These are phyloP conservation scores for Hypomontagnella monticulosa DNA, from an alignment of 495 filamentous ascomycete genomes.

Conservation along the genomic window DNA sequence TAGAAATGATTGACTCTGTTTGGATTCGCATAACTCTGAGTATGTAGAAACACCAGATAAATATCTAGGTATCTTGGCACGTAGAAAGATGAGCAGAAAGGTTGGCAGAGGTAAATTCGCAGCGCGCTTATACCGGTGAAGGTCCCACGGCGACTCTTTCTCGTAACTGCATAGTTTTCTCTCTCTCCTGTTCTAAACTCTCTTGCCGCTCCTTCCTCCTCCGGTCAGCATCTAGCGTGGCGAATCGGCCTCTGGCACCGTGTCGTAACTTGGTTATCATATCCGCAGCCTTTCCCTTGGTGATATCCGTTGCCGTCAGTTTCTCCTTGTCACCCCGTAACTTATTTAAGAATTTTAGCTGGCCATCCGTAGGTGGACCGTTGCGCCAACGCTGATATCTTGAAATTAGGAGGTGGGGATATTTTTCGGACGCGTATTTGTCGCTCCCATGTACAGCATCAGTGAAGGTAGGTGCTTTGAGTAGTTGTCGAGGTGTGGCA, in stretches of 20 bases:
- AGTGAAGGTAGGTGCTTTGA: constrained; percentile 66
- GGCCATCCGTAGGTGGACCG: constrained; percentile 69
- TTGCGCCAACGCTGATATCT: constrained; percentile 73
- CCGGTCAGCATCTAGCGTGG: constrained; percentile 59
- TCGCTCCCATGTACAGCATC: constrained; percentile 85
- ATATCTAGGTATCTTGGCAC: too few relatives aligned
- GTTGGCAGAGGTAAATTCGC: too few relatives aligned
- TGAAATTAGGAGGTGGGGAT: constrained; percentile 66
- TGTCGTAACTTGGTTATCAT: constrained; percentile 93
- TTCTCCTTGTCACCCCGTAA: constrained; percentile 63
- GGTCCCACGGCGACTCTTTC: constrained; percentile 76
- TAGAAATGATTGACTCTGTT: background rate
- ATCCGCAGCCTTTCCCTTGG: constrained; percentile 84
- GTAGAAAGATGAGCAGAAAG: too few relatives aligned
- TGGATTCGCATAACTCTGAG: constrained; percentile 11
- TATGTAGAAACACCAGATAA: too few relatives aligned
- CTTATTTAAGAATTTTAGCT: constrained; percentile 78
- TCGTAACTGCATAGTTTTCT: constrained; percentile 53
- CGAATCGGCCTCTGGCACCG: constrained; percentile 78
- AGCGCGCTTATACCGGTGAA: constrained; percentile 44
- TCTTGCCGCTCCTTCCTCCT: constrained; percentile 56
- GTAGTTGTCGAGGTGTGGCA: constrained; percentile 71
- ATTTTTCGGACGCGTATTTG: constrained; percentile 74
- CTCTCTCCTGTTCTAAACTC: constrained; percentile 52
- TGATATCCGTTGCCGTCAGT: constrained; percentile 66